phyloP scores from a whole-genome alignment of 1,139 yeast species.

The Yamadazyma pseudoaaseri region DNA sequence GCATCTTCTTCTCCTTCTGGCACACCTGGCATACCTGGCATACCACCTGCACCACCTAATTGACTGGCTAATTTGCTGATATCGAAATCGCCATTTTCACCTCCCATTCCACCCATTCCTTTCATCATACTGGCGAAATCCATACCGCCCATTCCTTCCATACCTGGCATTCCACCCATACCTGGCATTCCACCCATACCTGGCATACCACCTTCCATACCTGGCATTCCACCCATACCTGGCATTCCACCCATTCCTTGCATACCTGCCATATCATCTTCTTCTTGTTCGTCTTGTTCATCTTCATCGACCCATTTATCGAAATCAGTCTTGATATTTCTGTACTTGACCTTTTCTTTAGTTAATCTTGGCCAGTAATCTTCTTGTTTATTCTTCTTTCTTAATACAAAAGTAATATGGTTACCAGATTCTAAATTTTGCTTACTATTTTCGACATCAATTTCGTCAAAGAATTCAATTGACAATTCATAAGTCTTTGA shows the following conservation, averaged over 20 bases:
- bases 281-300: conserved; percentile 71
- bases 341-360: conserved; percentile 67
- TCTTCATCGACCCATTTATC: conserved; percentile 98
- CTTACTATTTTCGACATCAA: conserved; percentile 66
- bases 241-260: conserved; percentile 28
- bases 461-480: conserved; percentile 70
- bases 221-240: conserved; percentile 26
- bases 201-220: conserved; percentile 25
- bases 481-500: conserved; percentile 52
- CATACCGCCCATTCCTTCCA: conserved; percentile 23
- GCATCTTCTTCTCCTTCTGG: conserved; percentile 29
- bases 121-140: conserved; percentile 22
- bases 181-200: conserved; percentile 22
- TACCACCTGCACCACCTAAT: conserved; percentile 41
- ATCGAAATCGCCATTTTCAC: conserved; percentile 33
- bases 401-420: conserved; percentile 64
- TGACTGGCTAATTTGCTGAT: conserved; percentile 42
- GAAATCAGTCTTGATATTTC: conserved; percentile 88
- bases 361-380: conserved; percentile 95
- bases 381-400: conserved; percentile 63
- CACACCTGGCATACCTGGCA: conserved; percentile 21
- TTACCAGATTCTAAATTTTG: conserved; percentile 63
- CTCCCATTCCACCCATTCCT: conserved; percentile 21
- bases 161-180: conserved; percentile 19
- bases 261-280: conserved; percentile 36